Evolutionary conservation across 768 basidiomycete genomes (phyloP), one percentile per base, ranked within the genome.

Genomic region (Mycena rosella): DNA sequence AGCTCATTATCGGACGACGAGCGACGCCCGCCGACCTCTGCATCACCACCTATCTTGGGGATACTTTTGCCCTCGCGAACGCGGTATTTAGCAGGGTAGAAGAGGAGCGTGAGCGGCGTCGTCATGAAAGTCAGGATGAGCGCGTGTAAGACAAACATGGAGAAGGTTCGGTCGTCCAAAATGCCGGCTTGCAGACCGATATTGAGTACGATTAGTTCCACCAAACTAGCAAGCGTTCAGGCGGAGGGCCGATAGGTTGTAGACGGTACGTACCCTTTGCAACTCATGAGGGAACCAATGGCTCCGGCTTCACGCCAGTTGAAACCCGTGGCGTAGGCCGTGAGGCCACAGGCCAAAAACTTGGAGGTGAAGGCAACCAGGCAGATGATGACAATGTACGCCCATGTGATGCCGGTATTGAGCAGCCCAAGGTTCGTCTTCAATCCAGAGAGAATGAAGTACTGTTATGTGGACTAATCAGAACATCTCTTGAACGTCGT

Each of bases 161-260:
- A 93, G 82, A 96, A 95, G 14, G 91, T 87, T 27, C 88, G 85
- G 0, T 83, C 78, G 73, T 88, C 83, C 51, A 92, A 83, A 61
- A 93, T 89, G 15, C 80, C 79, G 3, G 93, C 93, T 67, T 83
- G 77, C 10, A 94, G 83, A 55, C 96, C 96, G 69, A 96, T 89
- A 75, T 98, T 98, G 74, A 96, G 87, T 10, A 96, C 95, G 69
- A 98, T 96, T 30, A 96, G 88, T 76, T 96, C 95, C 27, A 96
- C 94, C 24, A 90, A 81, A 36, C 89, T 90, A 65, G 27, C 29
- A 18, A 38, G 38, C 45, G 5, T 42, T 60, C 49, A 68, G 40
- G 10, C 60, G 14, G 29, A 42, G n/a, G 26, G 11, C 29, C 51
- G 60, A 38, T 11, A 26, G 42, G 20, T 53, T 18, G 15, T n/a